A percentile compares a stretch with the other conserved stretches of the same genome.
These are phyloP conservation scores for Hypoxylon cercidicola DNA, from an alignment of 495 filamentous ascomycete species.

Conservation along the genomic window DNA sequence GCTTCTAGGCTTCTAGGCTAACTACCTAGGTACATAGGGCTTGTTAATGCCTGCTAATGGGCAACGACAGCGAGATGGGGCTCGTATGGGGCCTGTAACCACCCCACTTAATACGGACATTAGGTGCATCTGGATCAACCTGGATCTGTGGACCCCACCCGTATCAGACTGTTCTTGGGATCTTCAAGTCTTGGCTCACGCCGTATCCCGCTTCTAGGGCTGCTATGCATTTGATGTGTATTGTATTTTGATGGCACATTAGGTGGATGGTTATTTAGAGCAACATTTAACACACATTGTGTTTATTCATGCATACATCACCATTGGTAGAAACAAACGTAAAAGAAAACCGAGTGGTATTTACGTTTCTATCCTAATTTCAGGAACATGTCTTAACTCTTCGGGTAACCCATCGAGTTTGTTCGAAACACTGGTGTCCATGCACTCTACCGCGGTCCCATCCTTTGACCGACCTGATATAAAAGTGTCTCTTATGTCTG, in stretches of 20 bases:
- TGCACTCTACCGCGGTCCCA: constrained; percentile 33
- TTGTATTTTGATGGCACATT: no score
- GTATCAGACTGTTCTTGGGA: constrained; percentile 18
- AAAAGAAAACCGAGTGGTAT: no score
- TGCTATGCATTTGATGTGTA: no score
- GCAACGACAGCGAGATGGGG: not conserved
- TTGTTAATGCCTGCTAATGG: no score
- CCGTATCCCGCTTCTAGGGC: constrained; percentile 24
- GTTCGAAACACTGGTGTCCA: constrained; percentile 27
- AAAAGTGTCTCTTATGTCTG: not conserved
- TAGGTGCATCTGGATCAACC: constrained; percentile 24
- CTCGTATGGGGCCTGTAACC: constrained; percentile 5
- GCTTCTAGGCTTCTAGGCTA: no score
- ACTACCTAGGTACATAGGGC: no score
- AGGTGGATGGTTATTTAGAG: no score
- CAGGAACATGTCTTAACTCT: constrained; percentile 5
- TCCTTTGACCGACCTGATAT: constrained; percentile 4
- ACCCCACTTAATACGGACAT: constrained; percentile 28
- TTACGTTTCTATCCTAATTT: not conserved
- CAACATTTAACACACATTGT: no score
- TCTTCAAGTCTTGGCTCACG: constrained; percentile 22
- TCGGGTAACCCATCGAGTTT: constrained; percentile 30
- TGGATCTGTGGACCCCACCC: constrained; percentile 18
- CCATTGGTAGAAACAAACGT: no score
- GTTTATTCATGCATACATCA: no score